These are phyloP conservation scores for Teunomyces funiuensis DNA, from an alignment of 805 yeast genomes.

Conservation along the genomic window DNA sequence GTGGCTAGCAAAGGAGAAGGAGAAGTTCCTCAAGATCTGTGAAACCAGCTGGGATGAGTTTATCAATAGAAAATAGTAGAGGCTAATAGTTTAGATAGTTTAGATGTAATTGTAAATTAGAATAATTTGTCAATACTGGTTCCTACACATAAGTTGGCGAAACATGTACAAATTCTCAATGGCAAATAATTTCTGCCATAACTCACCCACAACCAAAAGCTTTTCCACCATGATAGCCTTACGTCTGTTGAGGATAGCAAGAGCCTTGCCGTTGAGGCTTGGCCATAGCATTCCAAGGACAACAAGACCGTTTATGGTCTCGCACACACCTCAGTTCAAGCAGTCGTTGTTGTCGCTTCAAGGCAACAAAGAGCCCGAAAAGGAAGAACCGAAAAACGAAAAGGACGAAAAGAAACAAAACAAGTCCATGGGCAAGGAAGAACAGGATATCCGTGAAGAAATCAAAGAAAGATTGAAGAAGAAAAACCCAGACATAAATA, in stretches of 20 bases:
- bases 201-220: background rate
- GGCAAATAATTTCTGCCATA: background rate
- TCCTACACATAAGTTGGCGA: background rate
- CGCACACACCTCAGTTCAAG: background rate
- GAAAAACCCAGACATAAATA: conserved; percentile 25
- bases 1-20: conserved; percentile 28
- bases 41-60: conserved; percentile 46
- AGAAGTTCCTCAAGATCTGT: conserved; percentile 42
- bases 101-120: too few species aligned
- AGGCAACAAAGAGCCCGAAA: background rate
- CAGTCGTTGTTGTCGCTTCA: background rate
- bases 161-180: background rate
- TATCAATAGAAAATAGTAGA: conserved; percentile 14
- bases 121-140: background rate
- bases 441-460: conserved; percentile 35
- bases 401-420: conserved; percentile 11
- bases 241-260: conserved; percentile 3
- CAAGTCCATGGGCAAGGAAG: conserved; percentile 23
- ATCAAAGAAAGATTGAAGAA: conserved; percentile 30
- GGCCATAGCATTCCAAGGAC: background rate
- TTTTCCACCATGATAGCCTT: conserved; percentile 3
- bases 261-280: background rate
- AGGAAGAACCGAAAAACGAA: conserved; percentile 1
- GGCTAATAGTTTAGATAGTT: background rate
- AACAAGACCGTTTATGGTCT: background rate